Base-by-base conservation (phyloP, 2,329 filamentous ascomycete genomes). In the Penicillium sp. region DNA sequence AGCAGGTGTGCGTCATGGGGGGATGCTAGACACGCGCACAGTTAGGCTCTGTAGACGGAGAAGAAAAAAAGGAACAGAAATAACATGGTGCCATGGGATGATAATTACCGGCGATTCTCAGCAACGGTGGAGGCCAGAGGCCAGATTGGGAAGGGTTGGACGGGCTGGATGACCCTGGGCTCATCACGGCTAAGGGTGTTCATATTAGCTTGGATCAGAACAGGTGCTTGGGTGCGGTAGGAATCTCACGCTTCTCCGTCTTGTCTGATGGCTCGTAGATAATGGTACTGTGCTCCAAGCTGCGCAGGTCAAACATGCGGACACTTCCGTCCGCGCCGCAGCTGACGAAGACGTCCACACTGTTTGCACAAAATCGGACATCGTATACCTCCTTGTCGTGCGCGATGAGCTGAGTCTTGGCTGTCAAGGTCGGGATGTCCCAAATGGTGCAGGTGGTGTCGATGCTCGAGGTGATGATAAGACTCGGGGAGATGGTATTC, bases 371-470 rank as follows among this genome's bases (percentile, higher is more conserved):
- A 72, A 98, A 98, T 18, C 93, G 84, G 41, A 98, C 93, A 66
- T 98, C 93, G 63, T 95, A 98, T 5, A 98, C 93, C 70, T 98
- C 93, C 70, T 97, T 97, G 73, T 98, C 93, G 68, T 98, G 93
- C 18, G 93, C 93, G 70, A 98, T 98, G 39, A 98, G 76, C 68
- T 98, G 93, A 2, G 93, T 98, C 73, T 98, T 98, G 45, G 93
- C 93, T 0, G 93, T 98, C 53, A 98, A 76, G 1, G 93, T 96
- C 3, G 93, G 93, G 47, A 98, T 98, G 67, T 98, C 93, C 93
- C 93, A 98, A 57, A 98, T 98, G 4, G 93, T 98, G 72, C 93
- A 98, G 5, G 93, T 98, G 1, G 93, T 98, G 66, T 98, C 93
- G 63, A 98, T 98, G 67, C 90, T 97, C 3, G 90, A 96, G 1